A percentile compares a stretch with the other conserved stretches of the same genome.
phyloP scores from a whole-genome alignment of 306 rosid species.

The Corylus heterophylla region DNA sequence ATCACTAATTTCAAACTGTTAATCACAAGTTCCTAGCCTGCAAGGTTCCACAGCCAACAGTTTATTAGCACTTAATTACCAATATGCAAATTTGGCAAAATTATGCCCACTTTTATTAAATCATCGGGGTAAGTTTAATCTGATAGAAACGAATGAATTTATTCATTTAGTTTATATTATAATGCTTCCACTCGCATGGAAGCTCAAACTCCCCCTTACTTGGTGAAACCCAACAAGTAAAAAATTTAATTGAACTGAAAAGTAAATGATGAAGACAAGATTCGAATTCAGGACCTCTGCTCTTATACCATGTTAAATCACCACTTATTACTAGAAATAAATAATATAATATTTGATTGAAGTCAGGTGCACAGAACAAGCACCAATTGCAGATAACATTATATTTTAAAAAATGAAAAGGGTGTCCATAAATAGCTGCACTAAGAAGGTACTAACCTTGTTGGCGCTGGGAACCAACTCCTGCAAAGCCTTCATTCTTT shows the following conservation, averaged over 20 bases:
- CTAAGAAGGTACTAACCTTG: slow-evolving; percentile 56
- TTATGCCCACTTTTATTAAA: not conserved
- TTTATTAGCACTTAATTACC: not conserved
- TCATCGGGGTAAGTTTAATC: too few relatives aligned
- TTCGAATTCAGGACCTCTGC: too few relatives aligned
- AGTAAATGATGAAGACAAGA: too few relatives aligned
- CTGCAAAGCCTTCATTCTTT: slow-evolving; percentile 98
- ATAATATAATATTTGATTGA: not conserved
- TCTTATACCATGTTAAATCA: too few relatives aligned
- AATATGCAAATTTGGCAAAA: not conserved
- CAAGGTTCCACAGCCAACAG: not conserved
- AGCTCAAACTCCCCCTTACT: too few relatives aligned
- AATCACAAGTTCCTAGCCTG: not conserved
- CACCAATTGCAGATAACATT: not conserved
- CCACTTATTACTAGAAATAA: not conserved
- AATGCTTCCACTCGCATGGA: too few relatives aligned
- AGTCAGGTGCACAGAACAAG: not conserved
- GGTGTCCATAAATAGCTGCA: not conserved
- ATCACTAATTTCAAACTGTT: not conserved
- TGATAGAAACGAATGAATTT: too few relatives aligned
- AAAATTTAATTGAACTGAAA: too few relatives aligned
- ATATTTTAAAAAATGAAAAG: not conserved
- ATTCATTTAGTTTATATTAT: too few relatives aligned
- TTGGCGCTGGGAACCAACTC: slow-evolving; percentile 93
- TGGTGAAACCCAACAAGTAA: too few relatives aligned